Percentiles rank a stretch among this genome's conserved stretches.
Conservation (phyloP, 2,329 filamentous ascomycete species). For the Cladophialophora chaetospira region DNA sequence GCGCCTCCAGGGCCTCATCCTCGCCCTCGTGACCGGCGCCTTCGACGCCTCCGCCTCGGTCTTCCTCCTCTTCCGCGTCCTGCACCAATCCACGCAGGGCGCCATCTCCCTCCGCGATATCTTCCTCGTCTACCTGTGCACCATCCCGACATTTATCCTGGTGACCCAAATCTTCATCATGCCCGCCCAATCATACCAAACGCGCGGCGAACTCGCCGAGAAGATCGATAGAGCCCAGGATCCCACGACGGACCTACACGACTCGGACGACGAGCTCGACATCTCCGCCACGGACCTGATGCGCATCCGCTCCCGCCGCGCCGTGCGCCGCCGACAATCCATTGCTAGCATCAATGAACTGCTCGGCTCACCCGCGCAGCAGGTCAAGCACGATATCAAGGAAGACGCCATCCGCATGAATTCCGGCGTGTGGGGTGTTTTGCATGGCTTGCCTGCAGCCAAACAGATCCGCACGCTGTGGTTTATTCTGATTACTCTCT, state of each 20-base stretch:
- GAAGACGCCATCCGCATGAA: conserved; percentile 71
- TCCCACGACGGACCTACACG: conserved; percentile 44
- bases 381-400: conserved; percentile 57
- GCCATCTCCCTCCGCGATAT: conserved; percentile 59
- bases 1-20: conserved; percentile 70
- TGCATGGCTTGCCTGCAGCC: conserved; percentile 69
- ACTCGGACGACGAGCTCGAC: conserved; percentile 55
- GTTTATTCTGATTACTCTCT: conserved; percentile 79
- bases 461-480: conserved; percentile 77
- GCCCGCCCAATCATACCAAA: conserved; percentile 74
- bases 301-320: conserved; percentile 55
- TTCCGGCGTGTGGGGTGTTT: conserved; percentile 80
- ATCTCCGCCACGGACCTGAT: conserved; percentile 48
- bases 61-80: conserved; percentile 72
- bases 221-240: conserved; percentile 59
- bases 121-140: conserved; percentile 67
- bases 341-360: conserved; percentile 70
- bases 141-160: conserved; percentile 67
- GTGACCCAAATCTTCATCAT: conserved; percentile 55
- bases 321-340: conserved; percentile 61
- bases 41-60: conserved; percentile 81
- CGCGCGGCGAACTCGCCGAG: conserved; percentile 72
- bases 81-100: conserved; percentile 61
- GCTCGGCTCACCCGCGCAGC: conserved; percentile 64
- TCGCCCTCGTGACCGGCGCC: conserved; percentile 76